Conservation (phyloP, 2,329 filamentous ascomycete species). For the Scedosporium dehoogii region DNA sequence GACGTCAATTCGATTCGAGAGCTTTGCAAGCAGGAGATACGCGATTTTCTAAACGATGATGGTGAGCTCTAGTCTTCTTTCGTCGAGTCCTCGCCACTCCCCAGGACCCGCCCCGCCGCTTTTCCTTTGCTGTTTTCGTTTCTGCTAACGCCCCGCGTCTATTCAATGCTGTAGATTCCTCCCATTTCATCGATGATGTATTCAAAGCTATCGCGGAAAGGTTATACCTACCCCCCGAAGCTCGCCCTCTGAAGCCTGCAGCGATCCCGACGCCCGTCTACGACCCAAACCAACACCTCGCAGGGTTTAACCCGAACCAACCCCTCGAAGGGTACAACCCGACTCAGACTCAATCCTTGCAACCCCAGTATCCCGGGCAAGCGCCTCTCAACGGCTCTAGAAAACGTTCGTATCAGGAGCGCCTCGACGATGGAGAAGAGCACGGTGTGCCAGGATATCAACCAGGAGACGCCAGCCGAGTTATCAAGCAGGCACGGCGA, state of each 20-base stretch:
- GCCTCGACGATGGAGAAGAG: background rate
- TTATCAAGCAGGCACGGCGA: background rate
- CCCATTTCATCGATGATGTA: slow-evolving; percentile 59
- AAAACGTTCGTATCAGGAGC: slow-evolving; percentile 6
- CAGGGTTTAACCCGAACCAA: background rate
- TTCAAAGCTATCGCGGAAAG: slow-evolving; percentile 55
- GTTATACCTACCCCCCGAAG: slow-evolving; percentile 46
- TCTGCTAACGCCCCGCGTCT: too few relatives aligned
- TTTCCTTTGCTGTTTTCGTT: background rate
- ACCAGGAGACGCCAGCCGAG: background rate
- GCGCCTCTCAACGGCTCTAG: slow-evolving; percentile 10
- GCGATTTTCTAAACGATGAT: slow-evolving; percentile 65
- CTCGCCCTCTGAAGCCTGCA: slow-evolving; percentile 8
- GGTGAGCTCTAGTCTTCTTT: slow-evolving; percentile 1
- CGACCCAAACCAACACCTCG: background rate
- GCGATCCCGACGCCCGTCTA: background rate
- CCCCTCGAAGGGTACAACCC: background rate
- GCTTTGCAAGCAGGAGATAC: slow-evolving; percentile 61
- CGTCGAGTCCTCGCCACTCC: background rate
- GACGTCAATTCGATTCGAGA: slow-evolving; percentile 52
- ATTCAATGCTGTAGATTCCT: slow-evolving; percentile 33
- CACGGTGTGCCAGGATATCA: background rate
- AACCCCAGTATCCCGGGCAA: background rate
- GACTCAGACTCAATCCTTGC: background rate
- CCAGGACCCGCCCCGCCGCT: background rate